Conservation (phyloP, 345 rosid species). For the Cochlearia excelsa region DNA sequence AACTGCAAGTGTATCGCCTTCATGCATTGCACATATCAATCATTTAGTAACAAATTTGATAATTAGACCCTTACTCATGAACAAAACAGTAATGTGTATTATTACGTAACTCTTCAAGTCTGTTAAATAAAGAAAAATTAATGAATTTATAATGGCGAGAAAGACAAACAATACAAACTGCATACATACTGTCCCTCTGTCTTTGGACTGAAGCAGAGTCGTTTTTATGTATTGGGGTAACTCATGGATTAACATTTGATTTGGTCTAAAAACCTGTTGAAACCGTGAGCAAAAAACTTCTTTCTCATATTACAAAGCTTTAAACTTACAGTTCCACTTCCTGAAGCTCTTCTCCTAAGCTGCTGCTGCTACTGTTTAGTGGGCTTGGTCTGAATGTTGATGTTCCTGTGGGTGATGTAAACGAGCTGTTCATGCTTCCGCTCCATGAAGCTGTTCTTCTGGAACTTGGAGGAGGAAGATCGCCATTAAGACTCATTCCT, state of each 20-base stretch:
- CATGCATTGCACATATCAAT: no score
- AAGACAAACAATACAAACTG: constrained; percentile 18
- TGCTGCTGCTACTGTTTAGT: constrained; percentile 47
- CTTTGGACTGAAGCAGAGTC: constrained; percentile 13
- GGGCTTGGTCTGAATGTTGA: constrained; percentile 34
- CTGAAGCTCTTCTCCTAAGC: constrained; percentile 77
- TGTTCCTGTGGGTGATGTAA: constrained; percentile 32
- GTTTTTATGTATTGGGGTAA: not conserved
- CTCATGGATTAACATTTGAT: constrained; percentile 37
- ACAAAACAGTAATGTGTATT: not conserved
- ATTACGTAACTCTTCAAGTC: constrained; percentile 17
- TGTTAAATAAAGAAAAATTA: constrained; percentile 17
- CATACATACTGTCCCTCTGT: constrained; percentile 26
- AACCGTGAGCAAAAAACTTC: constrained; percentile 25
- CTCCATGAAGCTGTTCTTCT: constrained; percentile 91
- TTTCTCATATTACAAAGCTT: constrained; percentile 27
- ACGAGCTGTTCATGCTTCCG: constrained; percentile 53
- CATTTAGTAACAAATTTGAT: not conserved
- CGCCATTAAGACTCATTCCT: constrained; percentile 30
- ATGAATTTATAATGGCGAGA: constrained; percentile 24
- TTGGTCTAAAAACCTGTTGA: constrained; percentile 4
- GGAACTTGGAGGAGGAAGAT: constrained; percentile 29
- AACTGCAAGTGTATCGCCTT: no score
- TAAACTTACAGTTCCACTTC: constrained; percentile 84
- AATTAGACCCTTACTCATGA: not conserved